Percentiles rank a stretch among this genome's conserved stretches.
Conservation (phyloP, 495 filamentous ascomycete genomes). For the Penicillium soppii region DNA sequence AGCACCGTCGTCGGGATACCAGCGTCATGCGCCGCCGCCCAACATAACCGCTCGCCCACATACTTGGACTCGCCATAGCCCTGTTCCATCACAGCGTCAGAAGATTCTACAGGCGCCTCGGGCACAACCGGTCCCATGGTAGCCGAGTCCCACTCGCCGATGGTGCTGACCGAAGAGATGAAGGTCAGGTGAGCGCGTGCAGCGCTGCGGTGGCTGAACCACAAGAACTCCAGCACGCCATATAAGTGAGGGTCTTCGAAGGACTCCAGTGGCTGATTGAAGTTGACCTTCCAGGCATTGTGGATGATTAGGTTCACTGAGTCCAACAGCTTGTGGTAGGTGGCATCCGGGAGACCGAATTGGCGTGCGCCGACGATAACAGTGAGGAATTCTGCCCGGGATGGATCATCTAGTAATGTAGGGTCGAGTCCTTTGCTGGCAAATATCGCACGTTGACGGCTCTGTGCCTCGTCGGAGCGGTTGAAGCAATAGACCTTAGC, state of each 20-base stretch:
- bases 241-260: slow-evolving; percentile 55
- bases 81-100: slow-evolving; percentile 22
- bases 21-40: slow-evolving; percentile 31
- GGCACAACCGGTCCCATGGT: slow-evolving; percentile 36
- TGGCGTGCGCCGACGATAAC: slow-evolving; percentile 1
- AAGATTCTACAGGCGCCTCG: slow-evolving; percentile 44
- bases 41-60: slow-evolving; percentile 50
- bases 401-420: slow-evolving; percentile 4
- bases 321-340: slow-evolving; percentile 8
- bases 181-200: slow-evolving; percentile 52
- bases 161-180: slow-evolving; percentile 52
- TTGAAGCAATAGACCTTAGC: slow-evolving; percentile 50
- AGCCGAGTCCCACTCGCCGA: slow-evolving; percentile 30
- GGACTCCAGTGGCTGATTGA: slow-evolving; percentile 51
- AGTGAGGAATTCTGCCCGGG: slow-evolving; percentile 37
- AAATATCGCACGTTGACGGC: slow-evolving; percentile 15
- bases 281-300: slow-evolving; percentile 63
- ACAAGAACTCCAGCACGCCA: slow-evolving; percentile 47
- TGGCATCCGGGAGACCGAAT: slow-evolving; percentile 10
- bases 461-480: slow-evolving; percentile 38
- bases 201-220: slow-evolving; percentile 39
- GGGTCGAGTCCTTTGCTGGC: slow-evolving; percentile 10
- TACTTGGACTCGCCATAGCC: slow-evolving; percentile 58
- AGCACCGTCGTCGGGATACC: slow-evolving; percentile 45
- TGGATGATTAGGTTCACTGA: slow-evolving; percentile 52